Base-by-base conservation (phyloP, 2,329 filamentous ascomycete species). In the Penicillium sp. region DNA sequence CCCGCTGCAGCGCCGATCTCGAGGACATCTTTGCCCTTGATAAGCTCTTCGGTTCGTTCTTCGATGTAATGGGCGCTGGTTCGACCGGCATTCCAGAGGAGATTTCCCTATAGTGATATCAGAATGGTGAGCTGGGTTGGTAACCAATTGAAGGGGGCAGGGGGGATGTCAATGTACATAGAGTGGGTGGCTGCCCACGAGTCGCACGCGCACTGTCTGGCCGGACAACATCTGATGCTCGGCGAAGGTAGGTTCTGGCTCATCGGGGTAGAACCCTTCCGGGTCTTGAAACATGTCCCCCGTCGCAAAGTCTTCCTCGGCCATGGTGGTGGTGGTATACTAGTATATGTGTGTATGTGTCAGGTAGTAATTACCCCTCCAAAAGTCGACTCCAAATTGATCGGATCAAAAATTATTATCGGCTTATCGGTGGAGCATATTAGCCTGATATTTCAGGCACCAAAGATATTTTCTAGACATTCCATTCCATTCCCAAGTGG, bases 1-100 rank as follows among this genome's bases (percentile, higher is more conserved):
- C 92, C 93, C 0, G 91, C 91, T 13, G 91, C 93, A 3, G 93
- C 92, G 44, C 93, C 93, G 21, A 97, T 85, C 75, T 97, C 93
- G 8, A 97, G 84, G 2, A 97, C 83, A n/a, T 86, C 86, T 69
- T 85, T 87, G 60, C 75, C 81, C 13, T 75, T 67, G n/a, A 96
- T 81, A 4, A 90, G 80, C 1, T 74, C 60, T 8, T 73, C 66
- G n/a, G 86, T 81, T 60, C 86, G 79, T 37, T 83, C 77, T 74
- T 96, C 91, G 54, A 97, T 85, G 74, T 92, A 92, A 62, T 86
- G 80, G 14, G 92, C 85, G 45, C 93, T 83, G 34, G 90, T 85
- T 58, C 90, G 88, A 56, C 88, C 88, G 56, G 91, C 92, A 73
- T 97, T 95, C 93, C 93, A 97, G 26, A 97, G 83, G 61, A 90